A percentile compares a stretch with the other conserved stretches of the same genome.
These are phyloP conservation scores for Diaporthe eres DNA, from an alignment of 2,329 filamentous ascomycete genomes.

Conservation along the genomic window DNA sequence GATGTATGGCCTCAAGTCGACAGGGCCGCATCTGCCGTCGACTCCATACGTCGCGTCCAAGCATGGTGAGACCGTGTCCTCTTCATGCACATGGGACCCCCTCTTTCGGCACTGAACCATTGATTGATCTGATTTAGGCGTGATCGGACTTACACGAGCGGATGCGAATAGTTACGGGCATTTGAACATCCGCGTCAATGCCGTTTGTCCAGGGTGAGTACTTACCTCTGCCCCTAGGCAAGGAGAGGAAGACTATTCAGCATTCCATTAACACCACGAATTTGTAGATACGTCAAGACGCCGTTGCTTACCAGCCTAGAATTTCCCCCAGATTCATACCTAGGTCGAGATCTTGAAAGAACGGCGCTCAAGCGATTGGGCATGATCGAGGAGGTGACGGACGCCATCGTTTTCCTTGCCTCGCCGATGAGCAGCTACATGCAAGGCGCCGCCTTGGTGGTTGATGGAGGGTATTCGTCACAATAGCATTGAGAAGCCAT, in stretches of 20 bases:
- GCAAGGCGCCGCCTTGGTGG: slow-evolving; percentile 61
- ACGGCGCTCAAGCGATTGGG: slow-evolving; percentile 64
- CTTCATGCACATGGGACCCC: no score
- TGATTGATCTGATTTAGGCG: background rate
- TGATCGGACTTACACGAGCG: background rate
- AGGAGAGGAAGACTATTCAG: no score
- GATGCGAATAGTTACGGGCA: slow-evolving; percentile 21
- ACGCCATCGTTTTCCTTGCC: slow-evolving; percentile 65
- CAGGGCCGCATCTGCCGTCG: slow-evolving; percentile 52
- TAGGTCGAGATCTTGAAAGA: slow-evolving; percentile 54
- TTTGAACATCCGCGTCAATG: slow-evolving; percentile 17
- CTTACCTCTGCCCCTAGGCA: no score
- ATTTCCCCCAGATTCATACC: background rate
- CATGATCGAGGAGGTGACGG: slow-evolving; percentile 66
- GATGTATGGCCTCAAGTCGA: slow-evolving; percentile 63
- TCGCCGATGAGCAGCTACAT: slow-evolving; percentile 68
- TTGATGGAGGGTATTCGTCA: slow-evolving; percentile 60
- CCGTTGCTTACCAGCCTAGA: background rate
- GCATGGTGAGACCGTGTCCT: slow-evolving; percentile 54
- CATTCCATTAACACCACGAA: background rate
- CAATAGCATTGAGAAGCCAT: background rate
- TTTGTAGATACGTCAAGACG: background rate
- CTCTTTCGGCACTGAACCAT: no score
- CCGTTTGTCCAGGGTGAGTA: slow-evolving; percentile 13
- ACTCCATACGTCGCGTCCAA: slow-evolving; percentile 67